Conservation (phyloP, 2,329 filamentous ascomycete genomes). For the Rutstroemia sp. region DNA sequence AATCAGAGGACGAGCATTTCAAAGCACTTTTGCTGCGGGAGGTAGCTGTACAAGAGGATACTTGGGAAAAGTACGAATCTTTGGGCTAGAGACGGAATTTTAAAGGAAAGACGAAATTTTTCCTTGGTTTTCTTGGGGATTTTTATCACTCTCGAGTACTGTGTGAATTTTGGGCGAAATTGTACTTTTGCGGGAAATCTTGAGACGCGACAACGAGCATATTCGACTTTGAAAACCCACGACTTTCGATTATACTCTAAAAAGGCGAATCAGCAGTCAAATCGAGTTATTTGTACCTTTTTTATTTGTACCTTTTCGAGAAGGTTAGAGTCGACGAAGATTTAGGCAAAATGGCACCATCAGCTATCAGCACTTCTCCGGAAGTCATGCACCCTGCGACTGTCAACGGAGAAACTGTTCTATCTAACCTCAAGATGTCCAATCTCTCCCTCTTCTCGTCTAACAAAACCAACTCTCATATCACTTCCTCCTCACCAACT, state of each 20-base stretch:
- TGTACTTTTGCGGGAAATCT: too few species aligned
- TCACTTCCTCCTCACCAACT: neutral
- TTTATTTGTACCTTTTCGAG: neutral
- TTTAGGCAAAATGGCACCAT: slow-evolving; percentile 18
- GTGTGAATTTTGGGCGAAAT: neutral
- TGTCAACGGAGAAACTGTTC: slow-evolving; percentile 3
- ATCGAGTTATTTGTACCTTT: neutral
- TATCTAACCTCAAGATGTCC: neutral
- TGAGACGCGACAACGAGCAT: neutral
- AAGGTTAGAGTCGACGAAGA: neutral
- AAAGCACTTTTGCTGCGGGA: slow-evolving; percentile 2
- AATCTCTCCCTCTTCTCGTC: slow-evolving; percentile 2
- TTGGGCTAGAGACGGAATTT: neutral
- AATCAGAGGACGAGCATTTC: slow-evolving; percentile 4
- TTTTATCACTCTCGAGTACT: neutral
- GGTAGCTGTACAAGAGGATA: neutral
- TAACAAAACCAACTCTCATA: neutral
- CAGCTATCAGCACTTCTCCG: slow-evolving; percentile 18
- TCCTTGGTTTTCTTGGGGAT: neutral
- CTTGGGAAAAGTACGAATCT: neutral
- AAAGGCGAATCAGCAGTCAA: slow-evolving; percentile 5
- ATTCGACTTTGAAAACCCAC: neutral
- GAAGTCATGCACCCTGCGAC: neutral
- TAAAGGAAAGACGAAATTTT: neutral
- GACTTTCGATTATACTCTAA: neutral